Evolutionary conservation across 2,329 filamentous ascomycete genomes (phyloP).

Genomic region (Periglandula ipomoeae): DNA sequence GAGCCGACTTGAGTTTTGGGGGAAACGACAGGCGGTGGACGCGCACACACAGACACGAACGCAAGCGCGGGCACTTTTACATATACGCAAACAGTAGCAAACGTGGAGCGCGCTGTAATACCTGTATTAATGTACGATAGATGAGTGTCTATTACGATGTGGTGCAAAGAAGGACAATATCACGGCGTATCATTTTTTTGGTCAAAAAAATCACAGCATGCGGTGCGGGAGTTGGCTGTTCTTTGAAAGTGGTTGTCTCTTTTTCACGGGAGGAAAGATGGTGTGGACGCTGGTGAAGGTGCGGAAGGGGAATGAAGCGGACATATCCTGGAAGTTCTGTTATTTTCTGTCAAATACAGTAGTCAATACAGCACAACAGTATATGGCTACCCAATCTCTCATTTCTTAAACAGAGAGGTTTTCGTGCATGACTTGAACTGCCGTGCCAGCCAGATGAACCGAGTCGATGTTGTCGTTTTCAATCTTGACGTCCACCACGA

Average conservation of each 20-base stretch:
- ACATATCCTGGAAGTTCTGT: not conserved
- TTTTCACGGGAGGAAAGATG: not conserved
- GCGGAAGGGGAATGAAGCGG: constrained; percentile 1
- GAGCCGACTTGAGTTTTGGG: constrained; percentile 15
- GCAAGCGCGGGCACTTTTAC: not conserved
- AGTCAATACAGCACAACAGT: not conserved
- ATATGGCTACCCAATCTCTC: not conserved
- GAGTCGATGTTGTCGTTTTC: constrained; percentile 27
- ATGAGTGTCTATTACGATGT: constrained; percentile 17
- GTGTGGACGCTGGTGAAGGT: not conserved
- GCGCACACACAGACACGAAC: not conserved
- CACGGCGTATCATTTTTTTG: constrained; percentile 12
- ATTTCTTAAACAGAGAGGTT: constrained; percentile 17
- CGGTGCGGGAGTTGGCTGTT: constrained; percentile 6
- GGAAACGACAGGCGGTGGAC: constrained; percentile 12
- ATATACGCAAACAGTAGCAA: not conserved
- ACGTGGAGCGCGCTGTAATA: constrained; percentile 21
- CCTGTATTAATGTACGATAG: constrained; percentile 30
- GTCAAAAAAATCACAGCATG: constrained; percentile 7
- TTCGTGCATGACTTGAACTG: constrained; percentile 27
- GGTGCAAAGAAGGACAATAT: constrained; percentile 8
- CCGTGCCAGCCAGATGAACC: constrained; percentile 25
- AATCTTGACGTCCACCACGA: too few species aligned
- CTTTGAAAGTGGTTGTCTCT: constrained; percentile 4
- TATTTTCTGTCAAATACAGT: not conserved